A percentile compares a stretch with the other conserved stretches of the same genome.
Evolutionary conservation across 345 rosid species (phyloP).

Genomic region (Eucalyptus melliodora): DNA sequence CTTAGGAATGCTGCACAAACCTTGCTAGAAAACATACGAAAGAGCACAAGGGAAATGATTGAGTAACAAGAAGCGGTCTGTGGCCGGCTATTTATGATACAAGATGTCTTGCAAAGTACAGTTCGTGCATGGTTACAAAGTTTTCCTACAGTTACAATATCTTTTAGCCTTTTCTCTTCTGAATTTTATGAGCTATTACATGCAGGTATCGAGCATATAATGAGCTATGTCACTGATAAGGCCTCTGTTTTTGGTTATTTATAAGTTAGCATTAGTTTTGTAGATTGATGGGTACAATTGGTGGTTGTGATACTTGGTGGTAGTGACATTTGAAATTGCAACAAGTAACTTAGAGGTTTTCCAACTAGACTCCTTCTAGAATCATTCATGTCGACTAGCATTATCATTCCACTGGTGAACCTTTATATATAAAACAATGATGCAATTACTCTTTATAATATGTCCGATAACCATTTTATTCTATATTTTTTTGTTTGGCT

Average conservation of each 20-base stretch:
- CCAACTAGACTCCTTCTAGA: background rate
- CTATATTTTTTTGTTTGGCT: background rate
- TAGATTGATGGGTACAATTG: background rate
- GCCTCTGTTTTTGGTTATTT: background rate
- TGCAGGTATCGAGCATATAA: background rate
- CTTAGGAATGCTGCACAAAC: conserved; percentile 15
- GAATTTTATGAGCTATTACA: background rate
- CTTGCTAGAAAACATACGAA: conserved; percentile 26
- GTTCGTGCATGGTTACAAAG: conserved; percentile 63
- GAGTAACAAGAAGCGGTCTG: conserved; percentile 46
- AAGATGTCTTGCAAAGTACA: conserved; percentile 49
- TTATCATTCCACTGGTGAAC: background rate
- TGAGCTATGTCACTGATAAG: background rate
- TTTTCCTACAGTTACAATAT: background rate
- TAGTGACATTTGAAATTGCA: background rate
- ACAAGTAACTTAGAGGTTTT: background rate
- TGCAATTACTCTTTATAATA: background rate
- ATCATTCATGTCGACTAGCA: background rate
- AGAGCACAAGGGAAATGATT: conserved; percentile 41
- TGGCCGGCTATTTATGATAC: conserved; percentile 34
- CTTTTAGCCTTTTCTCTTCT: background rate
- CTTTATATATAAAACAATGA: background rate
- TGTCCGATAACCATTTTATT: background rate
- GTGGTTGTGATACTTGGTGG: background rate
- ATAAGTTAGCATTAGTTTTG: background rate